Evolutionary conservation across 2,329 filamentous ascomycete species (phyloP).

Genomic region (Raffaelea ambrosiae): DNA sequence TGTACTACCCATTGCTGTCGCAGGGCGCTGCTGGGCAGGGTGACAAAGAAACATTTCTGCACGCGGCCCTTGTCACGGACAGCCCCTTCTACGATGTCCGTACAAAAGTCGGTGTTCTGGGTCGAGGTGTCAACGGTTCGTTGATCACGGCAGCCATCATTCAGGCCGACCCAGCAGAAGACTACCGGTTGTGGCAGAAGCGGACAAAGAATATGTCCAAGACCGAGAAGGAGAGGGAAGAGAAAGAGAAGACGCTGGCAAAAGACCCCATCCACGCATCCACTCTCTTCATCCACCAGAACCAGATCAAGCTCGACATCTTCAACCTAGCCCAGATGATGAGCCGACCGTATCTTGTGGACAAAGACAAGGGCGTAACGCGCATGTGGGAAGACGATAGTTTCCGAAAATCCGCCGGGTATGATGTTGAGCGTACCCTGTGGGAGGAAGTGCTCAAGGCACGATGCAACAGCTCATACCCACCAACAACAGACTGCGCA

Average conservation of each 20-base stretch:
- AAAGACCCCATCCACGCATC: conserved; percentile 7
- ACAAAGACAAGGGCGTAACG: conserved; percentile 14
- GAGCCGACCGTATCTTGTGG: conserved; percentile 11
- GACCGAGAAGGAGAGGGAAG: background rate
- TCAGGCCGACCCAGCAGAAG: conserved; percentile 22
- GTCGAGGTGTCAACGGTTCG: conserved; percentile 20
- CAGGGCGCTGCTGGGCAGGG: conserved; percentile 34
- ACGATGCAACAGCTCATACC: conserved; percentile 17
- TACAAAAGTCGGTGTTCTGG: conserved; percentile 21
- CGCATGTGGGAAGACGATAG: conserved; percentile 21
- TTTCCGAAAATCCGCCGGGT: conserved; percentile 17
- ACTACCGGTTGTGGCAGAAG: conserved; percentile 14
- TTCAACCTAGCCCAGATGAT: conserved; percentile 15
- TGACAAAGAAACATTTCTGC: conserved; percentile 40
- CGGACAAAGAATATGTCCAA: conserved; percentile 3
- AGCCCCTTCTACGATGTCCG: conserved; percentile 30
- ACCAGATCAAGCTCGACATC: conserved; percentile 27
- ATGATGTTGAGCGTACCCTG: conserved; percentile 24
- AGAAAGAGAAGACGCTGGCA: background rate
- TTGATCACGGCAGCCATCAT: conserved; percentile 19
- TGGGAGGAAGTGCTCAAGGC: conserved; percentile 22
- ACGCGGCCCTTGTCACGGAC: conserved; percentile 32
- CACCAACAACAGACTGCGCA: conserved; percentile 14
- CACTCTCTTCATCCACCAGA: conserved; percentile 27
- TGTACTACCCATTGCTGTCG: conserved; percentile 39